Conservation (phyloP, 805 yeast species). For the Candida sphagnicola region DNA sequence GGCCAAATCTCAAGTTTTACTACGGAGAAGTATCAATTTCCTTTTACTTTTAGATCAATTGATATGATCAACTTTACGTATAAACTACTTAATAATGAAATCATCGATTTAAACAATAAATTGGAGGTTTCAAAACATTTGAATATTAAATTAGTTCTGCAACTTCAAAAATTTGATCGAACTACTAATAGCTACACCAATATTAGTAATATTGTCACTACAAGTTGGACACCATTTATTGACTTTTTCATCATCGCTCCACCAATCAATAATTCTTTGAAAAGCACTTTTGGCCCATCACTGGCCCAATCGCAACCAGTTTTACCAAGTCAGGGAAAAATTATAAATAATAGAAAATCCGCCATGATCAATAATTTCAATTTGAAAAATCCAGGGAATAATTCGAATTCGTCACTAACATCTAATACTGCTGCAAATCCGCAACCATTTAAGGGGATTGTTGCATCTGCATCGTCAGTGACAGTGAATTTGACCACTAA, state of each 20-base stretch:
- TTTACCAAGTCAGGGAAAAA: constrained; percentile 6
- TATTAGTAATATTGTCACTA: constrained; percentile 26
- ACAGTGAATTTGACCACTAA: constrained; percentile 33
- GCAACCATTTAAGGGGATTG: constrained; percentile 1
- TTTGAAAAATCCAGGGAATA: constrained; percentile 10
- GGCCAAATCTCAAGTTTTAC: constrained; percentile 23
- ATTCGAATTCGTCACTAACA: neutral
- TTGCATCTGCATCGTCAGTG: constrained; percentile 12
- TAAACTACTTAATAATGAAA: constrained; percentile 28
- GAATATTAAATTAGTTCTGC: constrained; percentile 21
- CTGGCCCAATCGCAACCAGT: constrained; percentile 19
- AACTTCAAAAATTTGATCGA: constrained; percentile 15
- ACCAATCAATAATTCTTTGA: constrained; percentile 35
- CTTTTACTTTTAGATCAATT: constrained; percentile 20
- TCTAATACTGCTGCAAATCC: neutral
- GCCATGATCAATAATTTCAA: constrained; percentile 20
- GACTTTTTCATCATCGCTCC: constrained; percentile 36
- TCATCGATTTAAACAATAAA: constrained; percentile 12
- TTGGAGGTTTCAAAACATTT: constrained; percentile 21
- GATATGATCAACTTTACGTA: constrained; percentile 35
- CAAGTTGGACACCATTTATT: constrained; percentile 37
- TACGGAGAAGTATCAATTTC: constrained; percentile 16
- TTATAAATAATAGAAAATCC: constrained; percentile 13
- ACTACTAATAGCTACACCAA: constrained; percentile 7
- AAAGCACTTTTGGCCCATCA: constrained; percentile 18